Evolutionary conservation across 2,329 filamentous ascomycete genomes (phyloP).

Genomic region (Botrytis porri): DNA sequence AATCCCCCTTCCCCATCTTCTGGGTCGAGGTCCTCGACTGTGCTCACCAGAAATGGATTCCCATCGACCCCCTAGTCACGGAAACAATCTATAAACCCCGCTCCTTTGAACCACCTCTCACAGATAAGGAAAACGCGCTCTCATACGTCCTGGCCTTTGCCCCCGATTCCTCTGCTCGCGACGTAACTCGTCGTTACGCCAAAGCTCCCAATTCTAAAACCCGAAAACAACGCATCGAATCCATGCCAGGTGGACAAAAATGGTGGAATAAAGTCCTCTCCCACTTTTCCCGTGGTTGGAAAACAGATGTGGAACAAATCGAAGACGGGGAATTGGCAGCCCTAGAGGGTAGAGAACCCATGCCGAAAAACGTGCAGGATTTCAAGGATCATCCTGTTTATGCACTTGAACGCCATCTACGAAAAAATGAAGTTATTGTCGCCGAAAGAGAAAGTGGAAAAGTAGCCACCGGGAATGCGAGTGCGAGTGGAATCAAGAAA

Average conservation of each 20-base stretch:
- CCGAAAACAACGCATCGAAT: slow-evolving; percentile 73
- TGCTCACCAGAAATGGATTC: slow-evolving; percentile 86
- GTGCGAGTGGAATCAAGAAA: slow-evolving; percentile 43
- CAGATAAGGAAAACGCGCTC: slow-evolving; percentile 72
- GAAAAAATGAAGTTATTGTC: slow-evolving; percentile 76
- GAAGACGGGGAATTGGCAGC: slow-evolving; percentile 75
- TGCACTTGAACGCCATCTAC: slow-evolving; percentile 81
- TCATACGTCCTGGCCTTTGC: slow-evolving; percentile 85
- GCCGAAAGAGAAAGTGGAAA: slow-evolving; percentile 71
- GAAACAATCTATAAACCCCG: slow-evolving; percentile 71
- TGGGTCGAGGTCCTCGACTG: slow-evolving; percentile 92
- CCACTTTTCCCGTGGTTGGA: slow-evolving; percentile 44
- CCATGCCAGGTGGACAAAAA: slow-evolving; percentile 46
- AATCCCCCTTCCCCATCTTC: slow-evolving; percentile 79
- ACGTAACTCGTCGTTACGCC: slow-evolving; percentile 84
- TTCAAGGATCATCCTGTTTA: slow-evolving; percentile 84
- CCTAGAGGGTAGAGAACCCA: slow-evolving; percentile 71
- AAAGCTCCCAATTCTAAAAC: slow-evolving; percentile 92
- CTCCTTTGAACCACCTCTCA: slow-evolving; percentile 78
- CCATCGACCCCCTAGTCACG: slow-evolving; percentile 82
- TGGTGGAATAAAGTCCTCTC: slow-evolving; percentile 56
- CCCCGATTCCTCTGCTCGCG: slow-evolving; percentile 70
- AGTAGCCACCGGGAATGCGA: slow-evolving; percentile 60
- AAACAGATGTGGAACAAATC: slow-evolving; percentile 72
- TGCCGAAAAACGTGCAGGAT: slow-evolving; percentile 82